These are phyloP conservation scores for Globisporangium viniferum DNA, from an alignment of 352 stramenopile genomes.

Conservation along the genomic window DNA sequence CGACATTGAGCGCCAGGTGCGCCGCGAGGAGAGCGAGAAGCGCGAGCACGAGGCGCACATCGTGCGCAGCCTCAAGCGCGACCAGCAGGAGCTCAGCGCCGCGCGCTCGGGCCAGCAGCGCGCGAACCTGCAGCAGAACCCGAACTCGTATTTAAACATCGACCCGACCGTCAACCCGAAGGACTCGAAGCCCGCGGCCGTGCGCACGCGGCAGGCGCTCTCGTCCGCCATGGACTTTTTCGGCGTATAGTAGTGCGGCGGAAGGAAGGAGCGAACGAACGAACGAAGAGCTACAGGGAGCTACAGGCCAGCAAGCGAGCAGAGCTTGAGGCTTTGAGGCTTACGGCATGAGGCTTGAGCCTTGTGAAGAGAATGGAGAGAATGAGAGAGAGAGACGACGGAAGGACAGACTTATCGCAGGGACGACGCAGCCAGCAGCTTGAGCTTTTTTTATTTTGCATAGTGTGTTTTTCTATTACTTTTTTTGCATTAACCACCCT, in stretches of 20 bases:
- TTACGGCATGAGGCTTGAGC: not conserved
- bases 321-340: not conserved
- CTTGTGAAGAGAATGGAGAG: not conserved
- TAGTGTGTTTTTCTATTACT: constrained; percentile 9
- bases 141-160: constrained; percentile 37
- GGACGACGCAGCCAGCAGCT: not conserved
- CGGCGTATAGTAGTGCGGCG: constrained; percentile 60
- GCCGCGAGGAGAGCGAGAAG: constrained; percentile 83
- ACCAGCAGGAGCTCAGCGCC: constrained; percentile 44
- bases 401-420: constrained; percentile 1
- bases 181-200: constrained; percentile 67
- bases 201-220: constrained; percentile 73
- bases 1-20: constrained; percentile 82
- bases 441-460: constrained; percentile 10
- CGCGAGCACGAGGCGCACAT: constrained; percentile 84
- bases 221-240: constrained; percentile 87
- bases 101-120: constrained; percentile 17
- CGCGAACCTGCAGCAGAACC: constrained; percentile 8
- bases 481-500: constrained; percentile 8
- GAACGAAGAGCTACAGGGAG: not conserved
- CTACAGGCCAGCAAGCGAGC: not conserved
- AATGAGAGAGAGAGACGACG: not conserved
- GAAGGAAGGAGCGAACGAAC: not conserved
- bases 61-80: constrained; percentile 73
- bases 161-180: constrained; percentile 81